Evolutionary conservation across 768 basidiomycete genomes (phyloP).

Genomic region (Termitomyces sp.): DNA sequence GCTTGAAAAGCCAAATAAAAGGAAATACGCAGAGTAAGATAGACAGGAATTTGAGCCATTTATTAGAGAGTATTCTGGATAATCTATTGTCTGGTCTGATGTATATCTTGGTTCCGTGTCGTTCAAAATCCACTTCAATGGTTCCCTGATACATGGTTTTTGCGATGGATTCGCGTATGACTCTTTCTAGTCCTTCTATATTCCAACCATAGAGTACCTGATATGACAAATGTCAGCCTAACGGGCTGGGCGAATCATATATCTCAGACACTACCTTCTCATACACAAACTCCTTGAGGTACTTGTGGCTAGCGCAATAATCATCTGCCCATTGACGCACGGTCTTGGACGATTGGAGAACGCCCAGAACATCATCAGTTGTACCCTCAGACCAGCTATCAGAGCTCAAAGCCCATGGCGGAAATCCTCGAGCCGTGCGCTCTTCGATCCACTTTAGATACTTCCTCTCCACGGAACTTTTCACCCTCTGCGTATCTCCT

Average conservation of each 20-base stretch:
- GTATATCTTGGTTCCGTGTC: constrained; percentile 42
- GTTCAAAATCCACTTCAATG: constrained; percentile 45
- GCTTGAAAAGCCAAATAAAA: constrained; percentile 75
- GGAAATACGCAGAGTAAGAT: constrained; percentile 71
- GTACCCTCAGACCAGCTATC: constrained; percentile 14
- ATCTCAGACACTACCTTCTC: constrained; percentile 41
- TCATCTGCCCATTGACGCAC: constrained; percentile 79
- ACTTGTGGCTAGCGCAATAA: constrained; percentile 65
- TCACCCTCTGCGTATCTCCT: constrained; percentile 29
- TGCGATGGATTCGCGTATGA: constrained; percentile 35
- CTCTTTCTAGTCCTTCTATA: constrained; percentile 31
- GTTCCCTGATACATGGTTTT: constrained; percentile 38
- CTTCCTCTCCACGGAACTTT: constrained; percentile 30
- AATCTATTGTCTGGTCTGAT: constrained; percentile 64
- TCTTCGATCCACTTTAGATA: constrained; percentile 40
- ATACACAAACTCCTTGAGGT: constrained; percentile 76
- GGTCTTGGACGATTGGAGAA: constrained; percentile 50
- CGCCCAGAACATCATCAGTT: constrained; percentile 5
- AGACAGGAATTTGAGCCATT: constrained; percentile 65
- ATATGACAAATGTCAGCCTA: not conserved
- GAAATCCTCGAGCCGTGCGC: constrained; percentile 40
- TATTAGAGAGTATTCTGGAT: constrained; percentile 61
- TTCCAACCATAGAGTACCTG: constrained; percentile 43
- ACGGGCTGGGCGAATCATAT: not conserved
- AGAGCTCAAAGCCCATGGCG: constrained; percentile 33